Evolutionary conservation across 1,139 yeast genomes (phyloP).

Genomic region (Petasospora fabianii): DNA sequence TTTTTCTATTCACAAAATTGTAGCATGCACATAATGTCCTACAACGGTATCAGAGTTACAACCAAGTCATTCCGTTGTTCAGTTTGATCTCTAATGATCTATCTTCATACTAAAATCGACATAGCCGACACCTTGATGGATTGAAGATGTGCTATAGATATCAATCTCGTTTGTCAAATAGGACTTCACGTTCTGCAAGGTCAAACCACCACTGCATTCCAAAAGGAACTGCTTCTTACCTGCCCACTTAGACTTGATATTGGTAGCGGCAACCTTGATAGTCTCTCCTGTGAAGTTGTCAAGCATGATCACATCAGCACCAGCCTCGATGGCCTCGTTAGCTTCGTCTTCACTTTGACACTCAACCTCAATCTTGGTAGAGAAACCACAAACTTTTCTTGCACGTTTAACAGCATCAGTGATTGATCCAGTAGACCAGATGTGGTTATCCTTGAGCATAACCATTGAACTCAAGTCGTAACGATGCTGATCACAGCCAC

Average conservation of each 20-base stretch:
- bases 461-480: slow-evolving; percentile 93
- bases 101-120: slow-evolving; percentile 85
- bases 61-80: no score
- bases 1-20: no score
- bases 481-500: slow-evolving; percentile 91
- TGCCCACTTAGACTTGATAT: slow-evolving; percentile 55
- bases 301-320: slow-evolving; percentile 94
- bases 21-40: no score
- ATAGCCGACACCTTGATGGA: slow-evolving; percentile 84
- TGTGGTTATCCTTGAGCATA: slow-evolving; percentile 93
- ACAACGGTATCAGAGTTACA: no score
- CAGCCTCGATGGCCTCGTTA: slow-evolving; percentile 86
- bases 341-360: slow-evolving; percentile 83
- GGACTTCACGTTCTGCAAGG: slow-evolving; percentile 57
- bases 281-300: slow-evolving; percentile 78
- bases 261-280: slow-evolving; percentile 61
- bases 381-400: slow-evolving; percentile 78
- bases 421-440: slow-evolving; percentile 89
- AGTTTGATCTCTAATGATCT: no score
- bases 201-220: slow-evolving; percentile 92
- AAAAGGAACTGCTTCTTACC: slow-evolving; percentile 57
- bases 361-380: slow-evolving; percentile 90
- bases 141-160: slow-evolving; percentile 86
- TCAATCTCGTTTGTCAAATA: slow-evolving; percentile 80
- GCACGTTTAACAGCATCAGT: slow-evolving; percentile 79